Conservation (phyloP, 768 basidiomycete species). For the Boletales sp. region DNA sequence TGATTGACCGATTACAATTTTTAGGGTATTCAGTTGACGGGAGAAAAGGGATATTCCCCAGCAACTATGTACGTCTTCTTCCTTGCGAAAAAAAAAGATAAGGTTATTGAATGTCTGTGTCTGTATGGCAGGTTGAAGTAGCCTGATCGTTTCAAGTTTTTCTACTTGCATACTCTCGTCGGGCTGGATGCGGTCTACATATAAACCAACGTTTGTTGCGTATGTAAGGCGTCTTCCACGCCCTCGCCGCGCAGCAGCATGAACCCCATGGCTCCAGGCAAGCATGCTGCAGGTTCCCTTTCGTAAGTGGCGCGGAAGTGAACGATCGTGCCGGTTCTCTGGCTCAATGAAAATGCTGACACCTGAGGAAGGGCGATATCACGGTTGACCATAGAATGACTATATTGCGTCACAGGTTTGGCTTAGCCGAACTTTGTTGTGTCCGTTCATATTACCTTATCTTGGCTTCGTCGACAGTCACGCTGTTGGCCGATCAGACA, state of each 20-base stretch:
- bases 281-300: constrained; percentile 19
- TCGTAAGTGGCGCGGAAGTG: constrained; percentile 33
- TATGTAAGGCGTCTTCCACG: constrained; percentile 23
- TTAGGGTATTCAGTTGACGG: constrained; percentile 59
- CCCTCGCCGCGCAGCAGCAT: constrained; percentile 14
- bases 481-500: constrained; percentile 1
- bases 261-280: constrained; percentile 12
- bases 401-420: constrained; percentile 24
- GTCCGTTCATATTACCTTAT: constrained; percentile 1
- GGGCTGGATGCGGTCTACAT: constrained; percentile 9
- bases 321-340: constrained; percentile 16
- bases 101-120: constrained; percentile 18
- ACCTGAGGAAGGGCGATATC: constrained; percentile 13
- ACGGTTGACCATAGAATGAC: constrained; percentile 14
- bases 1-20: constrained; percentile 24
- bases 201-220: constrained; percentile 17
- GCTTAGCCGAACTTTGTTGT: constrained; percentile 12
- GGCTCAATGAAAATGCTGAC: constrained; percentile 14
- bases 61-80: constrained; percentile 69
- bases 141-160: constrained; percentile 26
- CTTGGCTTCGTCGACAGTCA: constrained; percentile 1
- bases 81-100: constrained; percentile 9
- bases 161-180: neutral
- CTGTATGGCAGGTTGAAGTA: constrained; percentile 45
- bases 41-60: constrained; percentile 79